These are phyloP conservation scores for Barnettozyma sp. DNA, from an alignment of 805 yeast genomes.

Conservation along the genomic window DNA sequence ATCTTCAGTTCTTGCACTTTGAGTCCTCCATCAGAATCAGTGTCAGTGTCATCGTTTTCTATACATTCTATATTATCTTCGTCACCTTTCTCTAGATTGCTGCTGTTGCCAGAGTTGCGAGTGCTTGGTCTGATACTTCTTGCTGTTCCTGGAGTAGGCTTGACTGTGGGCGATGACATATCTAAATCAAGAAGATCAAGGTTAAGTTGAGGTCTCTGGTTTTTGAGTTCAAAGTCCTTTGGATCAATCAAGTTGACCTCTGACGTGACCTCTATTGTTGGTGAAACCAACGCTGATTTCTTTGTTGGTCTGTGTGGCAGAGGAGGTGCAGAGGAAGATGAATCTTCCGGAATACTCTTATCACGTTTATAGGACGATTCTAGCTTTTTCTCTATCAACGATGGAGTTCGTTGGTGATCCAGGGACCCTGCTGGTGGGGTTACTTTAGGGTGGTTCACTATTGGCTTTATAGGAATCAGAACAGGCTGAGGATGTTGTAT, in stretches of 20 bases:
- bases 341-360: neutral
- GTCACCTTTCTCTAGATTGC: constrained; percentile 3
- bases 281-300: no score
- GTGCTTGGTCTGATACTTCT: no score
- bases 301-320: no score
- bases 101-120: no score
- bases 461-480: neutral
- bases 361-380: no score
- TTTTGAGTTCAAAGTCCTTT: constrained; percentile 6
- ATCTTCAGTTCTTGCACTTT: constrained; percentile 20
- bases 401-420: no score
- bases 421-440: neutral
- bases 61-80: constrained; percentile 9
- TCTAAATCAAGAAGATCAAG: constrained; percentile 18
- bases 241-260: constrained; percentile 18
- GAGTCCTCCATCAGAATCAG: constrained; percentile 19
- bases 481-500: neutral
- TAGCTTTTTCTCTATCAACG: no score
- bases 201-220: constrained; percentile 17
- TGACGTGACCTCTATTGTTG: constrained; percentile 6
- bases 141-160: no score
- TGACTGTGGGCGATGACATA: constrained; percentile 5
- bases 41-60: constrained; percentile 12
- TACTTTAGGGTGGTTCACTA: neutral
- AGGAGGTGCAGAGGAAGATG: neutral